Conservation (phyloP, 805 yeast genomes). For the Pichia kluyveri region DNA sequence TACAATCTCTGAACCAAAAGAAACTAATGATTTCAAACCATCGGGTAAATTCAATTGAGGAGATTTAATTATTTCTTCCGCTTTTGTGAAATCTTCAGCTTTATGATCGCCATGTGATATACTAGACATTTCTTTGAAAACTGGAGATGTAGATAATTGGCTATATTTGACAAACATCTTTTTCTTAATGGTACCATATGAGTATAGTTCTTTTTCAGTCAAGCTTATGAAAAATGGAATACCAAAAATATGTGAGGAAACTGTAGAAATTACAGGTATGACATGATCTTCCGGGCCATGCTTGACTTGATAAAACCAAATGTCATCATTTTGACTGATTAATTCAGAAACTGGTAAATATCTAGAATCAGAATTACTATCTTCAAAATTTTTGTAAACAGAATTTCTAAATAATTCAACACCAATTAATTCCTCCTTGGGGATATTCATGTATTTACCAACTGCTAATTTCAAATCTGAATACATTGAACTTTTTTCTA, state of each 20-base stretch:
- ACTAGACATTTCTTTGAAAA: constrained; percentile 20
- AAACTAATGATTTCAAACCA: too few species aligned
- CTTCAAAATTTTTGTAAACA: constrained; percentile 62
- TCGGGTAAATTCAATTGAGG: neutral
- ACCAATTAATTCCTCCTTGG: constrained; percentile 34
- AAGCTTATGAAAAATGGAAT: constrained; percentile 67
- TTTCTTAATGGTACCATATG: constrained; percentile 48
- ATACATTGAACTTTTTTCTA: constrained; percentile 56
- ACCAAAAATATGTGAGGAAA: constrained; percentile 48
- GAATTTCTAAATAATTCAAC: constrained; percentile 59
- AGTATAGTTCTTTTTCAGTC: constrained; percentile 39
- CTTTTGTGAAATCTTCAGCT: constrained; percentile 20
- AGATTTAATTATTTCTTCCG: neutral
- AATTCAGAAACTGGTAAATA: constrained; percentile 62
- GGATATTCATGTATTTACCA: constrained; percentile 34
- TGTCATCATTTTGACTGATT: constrained; percentile 51
- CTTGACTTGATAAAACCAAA: constrained; percentile 47
- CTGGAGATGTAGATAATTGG: constrained; percentile 39
- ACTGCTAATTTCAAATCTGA: constrained; percentile 56
- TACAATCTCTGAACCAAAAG: too few species aligned
- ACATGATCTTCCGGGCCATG: constrained; percentile 45
- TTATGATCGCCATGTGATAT: constrained; percentile 11
- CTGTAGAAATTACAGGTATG: constrained; percentile 52
- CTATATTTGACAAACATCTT: constrained; percentile 44
- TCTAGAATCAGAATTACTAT: constrained; percentile 40